Base-by-base conservation (phyloP, 164 flowering plant species). In the Cinnamomum chago region DNA sequence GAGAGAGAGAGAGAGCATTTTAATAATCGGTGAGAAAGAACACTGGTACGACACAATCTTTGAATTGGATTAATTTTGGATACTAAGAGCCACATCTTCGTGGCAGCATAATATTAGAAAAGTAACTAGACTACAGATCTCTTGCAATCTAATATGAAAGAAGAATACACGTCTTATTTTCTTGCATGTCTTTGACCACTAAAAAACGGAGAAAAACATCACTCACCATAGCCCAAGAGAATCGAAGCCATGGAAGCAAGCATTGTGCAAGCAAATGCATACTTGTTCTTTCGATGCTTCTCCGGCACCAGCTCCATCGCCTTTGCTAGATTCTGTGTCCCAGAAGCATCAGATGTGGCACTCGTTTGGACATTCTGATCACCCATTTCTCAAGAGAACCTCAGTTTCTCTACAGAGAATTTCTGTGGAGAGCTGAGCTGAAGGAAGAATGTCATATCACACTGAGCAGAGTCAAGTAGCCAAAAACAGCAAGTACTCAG, bases 211-310 rank as follows among this genome's bases (percentile, higher is more conserved):
- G 69, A 30, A 25, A 17, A n/a, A 66, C 7, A 27, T 10, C 23
- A 27, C 75, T 58, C 2, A 82, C 85, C 85, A 25, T 82, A 80
- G 35, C 85, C 85, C 20, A 80, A 79, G 15, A 82, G 74, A 47
- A 82, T 80, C 1, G 85, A 82, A 60, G 79, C 58, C 81, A 82
- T 74, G 67, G 85, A 82, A 62, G 85, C 83, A 35, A 82, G 76
- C 62, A 78, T 73, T 0, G 77, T 72, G 68, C 76, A 76, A 11
- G 65, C 78, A 40, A 64, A 58, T 0, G 77, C 80, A 50, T 62
- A 80, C 22, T 62, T 74, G 67, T 82, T 82, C 50, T 73, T 75
- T 51, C 27, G 33, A 2, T 23, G 74, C 71, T 77, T 81, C 22
- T 51, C 67, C 10, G 73, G 70, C 5, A 68, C 13, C 30, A 51